Base-by-base conservation (phyloP, 495 filamentous ascomycete species). In the Copromyces sp. region DNA sequence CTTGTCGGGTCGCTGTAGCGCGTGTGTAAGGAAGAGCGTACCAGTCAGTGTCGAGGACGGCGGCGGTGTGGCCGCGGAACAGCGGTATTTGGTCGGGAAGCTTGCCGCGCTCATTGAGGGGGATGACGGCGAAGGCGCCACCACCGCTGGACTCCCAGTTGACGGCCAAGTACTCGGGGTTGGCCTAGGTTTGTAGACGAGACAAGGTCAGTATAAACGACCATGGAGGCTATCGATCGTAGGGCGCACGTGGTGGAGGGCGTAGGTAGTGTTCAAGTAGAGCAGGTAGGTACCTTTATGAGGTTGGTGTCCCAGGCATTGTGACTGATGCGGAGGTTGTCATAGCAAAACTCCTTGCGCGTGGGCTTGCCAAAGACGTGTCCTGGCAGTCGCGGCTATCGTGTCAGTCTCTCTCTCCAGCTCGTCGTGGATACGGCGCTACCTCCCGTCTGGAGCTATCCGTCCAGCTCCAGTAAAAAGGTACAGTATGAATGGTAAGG, bases 251-350 rank as follows among this genome's bases (percentile, higher is more conserved):
- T 16, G 12, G 38, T 20, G 41, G 40, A 38, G 20, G 24, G 32
- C 39, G 61, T 53, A 4, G n/a, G 29, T 16, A 37, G 20, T 29
- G 14, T 9, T 9, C 39, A 37, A 59, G 41, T 32, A 40, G 53
- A 20, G 24, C 24, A 24, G 24, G 24, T 24, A 24, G 24, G 35
- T 68, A 95, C 94, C 88, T 98, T 98, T 82, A 98, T 87, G 70
- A 99, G 87, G 83, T 99, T 99, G 81, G 93, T 97, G 83, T 99
- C 95, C 95, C 95, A 99, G 70, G 96, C 95, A 89, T 99, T 99
- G 82, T 89, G 90, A 73, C 95, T 97, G 81, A 99, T 91, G 75
- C 87, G 88, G 77, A 98, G 87, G 81, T 98, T 98, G 85, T 99
- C 96, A 82, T 97, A 98, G 86, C 94, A 97, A 61, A 84, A 86